Percentiles rank a stretch among this genome's conserved stretches.
phyloP scores from a whole-genome alignment of 192 early-diverging fungal species.

The Lunasporangiospora selenospora region DNA sequence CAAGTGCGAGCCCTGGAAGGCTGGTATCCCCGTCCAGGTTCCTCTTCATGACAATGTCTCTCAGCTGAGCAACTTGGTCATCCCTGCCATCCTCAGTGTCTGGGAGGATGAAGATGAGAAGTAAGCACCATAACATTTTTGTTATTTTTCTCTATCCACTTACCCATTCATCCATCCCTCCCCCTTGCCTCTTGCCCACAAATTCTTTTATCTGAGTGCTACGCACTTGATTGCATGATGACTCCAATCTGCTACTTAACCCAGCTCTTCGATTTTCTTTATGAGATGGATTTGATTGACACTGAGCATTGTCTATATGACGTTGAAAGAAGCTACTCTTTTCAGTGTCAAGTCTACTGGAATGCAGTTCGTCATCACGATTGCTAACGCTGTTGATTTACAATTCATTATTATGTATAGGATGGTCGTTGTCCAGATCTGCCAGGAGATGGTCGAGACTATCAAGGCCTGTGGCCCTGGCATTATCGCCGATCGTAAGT shows the following conservation, averaged over 20 bases:
- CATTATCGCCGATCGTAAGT: slow-evolving; percentile 60
- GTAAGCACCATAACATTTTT: slow-evolving; percentile 46
- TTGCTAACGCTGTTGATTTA: neutral
- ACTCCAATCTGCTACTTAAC: slow-evolving; percentile 42
- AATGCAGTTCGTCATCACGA: slow-evolving; percentile 52
- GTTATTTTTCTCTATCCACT: neutral
- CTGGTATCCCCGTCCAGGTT: slow-evolving; percentile 73
- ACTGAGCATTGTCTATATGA: too few species aligned
- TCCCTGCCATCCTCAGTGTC: slow-evolving; percentile 73
- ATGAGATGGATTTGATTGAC: slow-evolving; percentile 40
- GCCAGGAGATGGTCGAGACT: slow-evolving; percentile 72
- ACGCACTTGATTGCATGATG: slow-evolving; percentile 21
- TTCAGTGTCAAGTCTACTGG: too few species aligned
- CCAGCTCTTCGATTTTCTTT: slow-evolving; percentile 46
- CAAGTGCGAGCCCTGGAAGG: slow-evolving; percentile 69
- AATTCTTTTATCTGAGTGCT: neutral
- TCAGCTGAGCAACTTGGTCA: slow-evolving; percentile 68
- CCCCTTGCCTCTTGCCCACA: neutral
- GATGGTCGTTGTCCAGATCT: slow-evolving; percentile 81
- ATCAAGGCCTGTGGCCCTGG: slow-evolving; percentile 81
- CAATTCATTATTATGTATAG: slow-evolving; percentile 17
- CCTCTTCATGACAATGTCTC: slow-evolving; percentile 80
- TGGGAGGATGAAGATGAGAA: slow-evolving; percentile 87
- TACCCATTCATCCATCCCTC: too few species aligned
- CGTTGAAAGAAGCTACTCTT: too few species aligned